These are phyloP conservation scores for button mushroom (Agaricus bisporus) DNA, from an alignment of 768 basidiomycete species.

Conservation along the genomic window DNA sequence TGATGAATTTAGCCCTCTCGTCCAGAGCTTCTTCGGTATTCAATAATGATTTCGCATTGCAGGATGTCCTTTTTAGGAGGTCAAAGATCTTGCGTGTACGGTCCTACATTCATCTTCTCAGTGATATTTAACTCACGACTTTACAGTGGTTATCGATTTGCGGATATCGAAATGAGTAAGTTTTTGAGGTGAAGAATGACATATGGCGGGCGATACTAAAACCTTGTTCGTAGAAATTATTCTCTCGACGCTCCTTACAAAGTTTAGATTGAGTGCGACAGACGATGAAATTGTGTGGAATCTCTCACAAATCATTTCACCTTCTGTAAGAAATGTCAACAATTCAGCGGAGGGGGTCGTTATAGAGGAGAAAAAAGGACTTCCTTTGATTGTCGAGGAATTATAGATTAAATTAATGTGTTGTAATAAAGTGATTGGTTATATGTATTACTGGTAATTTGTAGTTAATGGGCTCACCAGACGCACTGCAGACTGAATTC, in stretches of 20 bases:
- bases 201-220: not conserved
- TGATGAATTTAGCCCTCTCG: not conserved
- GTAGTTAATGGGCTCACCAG: too few relatives aligned
- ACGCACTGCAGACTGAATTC: too few relatives aligned
- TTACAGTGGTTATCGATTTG: constrained; percentile 45
- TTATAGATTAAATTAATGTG: not conserved
- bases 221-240: constrained; percentile 28
- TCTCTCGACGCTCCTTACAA: constrained; percentile 28
- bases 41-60: not conserved
- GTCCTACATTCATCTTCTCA: not conserved
- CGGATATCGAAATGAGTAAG: constrained; percentile 53
- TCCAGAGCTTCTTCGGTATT: not conserved
- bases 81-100: constrained; percentile 47
- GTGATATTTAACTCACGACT: not conserved
- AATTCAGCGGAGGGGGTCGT: constrained; percentile 9
- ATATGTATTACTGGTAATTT: too few relatives aligned
- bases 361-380: constrained; percentile 28
- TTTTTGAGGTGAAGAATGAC: not conserved
- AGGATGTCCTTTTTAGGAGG: constrained; percentile 58
- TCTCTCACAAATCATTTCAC: constrained; percentile 41
- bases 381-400: constrained; percentile 26
- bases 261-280: constrained; percentile 29
- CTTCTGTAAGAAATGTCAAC: constrained; percentile 25
- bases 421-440: too few relatives aligned
- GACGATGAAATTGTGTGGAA: constrained; percentile 38